Evolutionary conservation across 1,284 basidiomycete genomes (phyloP), one percentile per base, ranked within the genome.

Genomic region (Melanopsichium pennsylvanicum): DNA sequence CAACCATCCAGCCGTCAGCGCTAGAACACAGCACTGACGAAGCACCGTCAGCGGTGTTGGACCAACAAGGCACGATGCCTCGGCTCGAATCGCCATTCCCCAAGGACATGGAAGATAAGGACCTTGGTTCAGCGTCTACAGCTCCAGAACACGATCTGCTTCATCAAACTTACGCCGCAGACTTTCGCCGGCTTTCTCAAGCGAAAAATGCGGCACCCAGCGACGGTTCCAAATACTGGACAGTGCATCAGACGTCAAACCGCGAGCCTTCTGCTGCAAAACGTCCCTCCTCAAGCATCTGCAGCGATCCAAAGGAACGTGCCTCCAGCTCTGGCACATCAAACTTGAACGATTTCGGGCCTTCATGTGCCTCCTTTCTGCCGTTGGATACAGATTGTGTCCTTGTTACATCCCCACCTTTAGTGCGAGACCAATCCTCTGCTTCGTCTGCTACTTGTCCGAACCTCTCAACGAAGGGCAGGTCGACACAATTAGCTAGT

Each of bases 131-230:
- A 29, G 27, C 27, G 27, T 8, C 27, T 8, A 13, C 27, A 8
- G 27, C 34, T 19, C 18, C 15, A 13, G 35, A 34, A 18, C 35
- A 26, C 12, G 35, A 31, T 23, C 6, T 18, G 5, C 9, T 38
- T 21, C n/a, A 22, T 13, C 18, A 18, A 15, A n/a, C 18, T n/a
- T n/a, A 23, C 19, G 36, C 35, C 15, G 4, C 35, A 2, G 45
- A 47, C 27, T 47, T 47, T n/a, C 36, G 22, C 21, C 36, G 27
- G 19, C 19, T 47, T 27, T 38, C 38, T 31, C 35, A 38, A 35
- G 34, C 34, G 4, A 6, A n/a, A 19, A 21, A n/a, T 8, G 18
- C 34, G 8, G 18, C 34, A 6, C 7, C 5, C 34, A 36, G 16
- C 34, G 8, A 19, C 34, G 16, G 16, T 13, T 36, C 12, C 13